These are phyloP conservation scores for Inga leiocalycina DNA, from an alignment of 306 rosid genomes.

Conservation along the genomic window DNA sequence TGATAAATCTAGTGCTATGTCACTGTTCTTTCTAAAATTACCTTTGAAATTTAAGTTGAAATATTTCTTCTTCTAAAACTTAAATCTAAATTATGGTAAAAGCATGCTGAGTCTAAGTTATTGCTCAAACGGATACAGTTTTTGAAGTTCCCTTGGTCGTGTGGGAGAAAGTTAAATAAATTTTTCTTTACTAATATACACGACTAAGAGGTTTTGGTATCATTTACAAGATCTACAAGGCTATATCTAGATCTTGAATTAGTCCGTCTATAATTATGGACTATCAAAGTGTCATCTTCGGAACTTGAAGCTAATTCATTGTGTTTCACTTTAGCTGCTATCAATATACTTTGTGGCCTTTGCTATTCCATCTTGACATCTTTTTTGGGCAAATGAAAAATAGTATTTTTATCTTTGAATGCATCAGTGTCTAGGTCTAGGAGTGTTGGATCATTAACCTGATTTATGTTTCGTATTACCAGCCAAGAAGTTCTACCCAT, in stretches of 20 bases:
- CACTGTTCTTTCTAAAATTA: slow-evolving; percentile 26
- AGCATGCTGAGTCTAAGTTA: not conserved
- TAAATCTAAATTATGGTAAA: not conserved
- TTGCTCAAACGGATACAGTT: not conserved
- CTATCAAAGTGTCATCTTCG: not conserved
- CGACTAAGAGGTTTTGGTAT: not conserved
- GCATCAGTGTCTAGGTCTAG: not conserved
- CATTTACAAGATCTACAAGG: not conserved
- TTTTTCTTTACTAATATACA: not conserved
- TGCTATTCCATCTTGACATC: slow-evolving; percentile 16
- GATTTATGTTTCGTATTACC: slow-evolving; percentile 46
- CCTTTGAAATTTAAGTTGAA: not conserved
- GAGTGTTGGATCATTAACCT: slow-evolving; percentile 32
- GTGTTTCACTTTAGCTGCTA: slow-evolving; percentile 4
- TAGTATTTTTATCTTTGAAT: not conserved
- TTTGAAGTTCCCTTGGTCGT: slow-evolving; percentile 23
- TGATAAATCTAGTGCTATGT: slow-evolving; percentile 4
- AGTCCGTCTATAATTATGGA: not conserved
- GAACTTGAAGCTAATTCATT: slow-evolving; percentile 21
- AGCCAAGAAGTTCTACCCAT: slow-evolving; percentile 84
- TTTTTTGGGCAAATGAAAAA: not conserved
- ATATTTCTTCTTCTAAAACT: slow-evolving; percentile 5
- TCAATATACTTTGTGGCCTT: slow-evolving; percentile 20
- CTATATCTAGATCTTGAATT: not conserved
- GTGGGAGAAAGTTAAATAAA: not conserved